Percentiles rank a stretch among this genome's conserved stretches.
These are phyloP conservation scores for Yarrowia keelungensis DNA, from an alignment of 805 yeast species.

Conservation along the genomic window DNA sequence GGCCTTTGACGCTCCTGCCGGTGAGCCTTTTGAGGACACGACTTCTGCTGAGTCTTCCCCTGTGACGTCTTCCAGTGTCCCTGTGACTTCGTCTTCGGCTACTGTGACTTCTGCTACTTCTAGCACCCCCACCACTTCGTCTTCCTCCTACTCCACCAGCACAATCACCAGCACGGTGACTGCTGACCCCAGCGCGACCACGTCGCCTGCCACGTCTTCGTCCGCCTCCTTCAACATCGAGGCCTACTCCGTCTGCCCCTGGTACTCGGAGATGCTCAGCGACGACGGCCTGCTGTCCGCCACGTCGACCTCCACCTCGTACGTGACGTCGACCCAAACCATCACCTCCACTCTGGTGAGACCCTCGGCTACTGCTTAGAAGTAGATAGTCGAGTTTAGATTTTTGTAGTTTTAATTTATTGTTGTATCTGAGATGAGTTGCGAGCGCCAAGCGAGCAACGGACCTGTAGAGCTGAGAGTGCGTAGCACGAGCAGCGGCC, in stretches of 20 bases:
- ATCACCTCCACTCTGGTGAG: slow-evolving; percentile 25
- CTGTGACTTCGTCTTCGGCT: background rate
- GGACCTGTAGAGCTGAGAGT: too few species aligned
- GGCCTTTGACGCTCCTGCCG: background rate
- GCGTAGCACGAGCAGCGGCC: background rate
- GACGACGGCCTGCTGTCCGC: slow-evolving; percentile 20
- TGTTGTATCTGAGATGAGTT: background rate
- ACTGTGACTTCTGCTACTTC: background rate
- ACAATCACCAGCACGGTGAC: slow-evolving; percentile 20
- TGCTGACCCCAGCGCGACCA: slow-evolving; percentile 9
- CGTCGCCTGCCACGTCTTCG: slow-evolving; percentile 17
- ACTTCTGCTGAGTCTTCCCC: background rate
- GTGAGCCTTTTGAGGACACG: background rate
- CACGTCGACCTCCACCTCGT: slow-evolving; percentile 29
- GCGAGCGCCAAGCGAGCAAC: too few species aligned
- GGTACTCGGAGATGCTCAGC: slow-evolving; percentile 34
- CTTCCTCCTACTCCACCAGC: slow-evolving; percentile 3
- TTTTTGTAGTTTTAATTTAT: slow-evolving; percentile 24
- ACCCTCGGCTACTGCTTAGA: slow-evolving; percentile 16
- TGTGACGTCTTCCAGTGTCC: too few species aligned
- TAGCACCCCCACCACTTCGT: background rate
- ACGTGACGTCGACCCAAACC: slow-evolving; percentile 26
- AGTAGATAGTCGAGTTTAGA: background rate
- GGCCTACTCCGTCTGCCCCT: slow-evolving; percentile 35
- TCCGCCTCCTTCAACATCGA: slow-evolving; percentile 15